Conservation (phyloP, 495 filamentous ascomycete genomes). For the Terfezia boudieri region DNA sequence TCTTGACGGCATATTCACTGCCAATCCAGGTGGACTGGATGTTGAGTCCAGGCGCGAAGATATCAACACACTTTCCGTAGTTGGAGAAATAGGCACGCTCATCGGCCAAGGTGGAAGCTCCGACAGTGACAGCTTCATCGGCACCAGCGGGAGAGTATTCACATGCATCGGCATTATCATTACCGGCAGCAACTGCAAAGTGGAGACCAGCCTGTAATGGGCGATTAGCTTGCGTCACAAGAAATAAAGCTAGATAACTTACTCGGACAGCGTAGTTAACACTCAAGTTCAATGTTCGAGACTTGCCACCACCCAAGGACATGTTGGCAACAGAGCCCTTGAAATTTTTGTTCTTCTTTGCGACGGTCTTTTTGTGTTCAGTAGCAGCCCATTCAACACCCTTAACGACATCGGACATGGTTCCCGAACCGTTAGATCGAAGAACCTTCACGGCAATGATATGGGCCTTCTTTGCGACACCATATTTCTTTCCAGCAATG, state of each 20-base stretch:
- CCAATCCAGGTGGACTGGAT: slow-evolving; percentile 97
- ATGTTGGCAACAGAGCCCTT: slow-evolving; percentile 99
- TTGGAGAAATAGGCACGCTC: slow-evolving; percentile 99
- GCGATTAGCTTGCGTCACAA: too few relatives aligned
- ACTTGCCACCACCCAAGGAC: slow-evolving; percentile 94
- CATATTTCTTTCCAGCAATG: slow-evolving; percentile 91
- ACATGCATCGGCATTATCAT: slow-evolving; percentile 97
- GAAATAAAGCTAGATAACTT: too few relatives aligned
- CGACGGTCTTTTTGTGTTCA: slow-evolving; percentile 49
- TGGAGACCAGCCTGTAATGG: slow-evolving; percentile 45
- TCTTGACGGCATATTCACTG: slow-evolving; percentile 81
- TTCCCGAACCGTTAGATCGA: slow-evolving; percentile 86
- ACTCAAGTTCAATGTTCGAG: slow-evolving; percentile 62
- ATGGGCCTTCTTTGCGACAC: slow-evolving; percentile 96
- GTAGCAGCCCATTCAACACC: slow-evolving; percentile 91
- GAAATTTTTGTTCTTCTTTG: slow-evolving; percentile 71
- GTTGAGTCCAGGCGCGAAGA: slow-evolving; percentile 94
- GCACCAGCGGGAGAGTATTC: slow-evolving; percentile 97
- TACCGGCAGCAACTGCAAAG: slow-evolving; percentile 95
- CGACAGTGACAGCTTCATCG: slow-evolving; percentile 83
- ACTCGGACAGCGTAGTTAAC: slow-evolving; percentile 73
- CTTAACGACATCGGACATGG: slow-evolving; percentile 96
- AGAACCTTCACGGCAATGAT: slow-evolving; percentile 96
- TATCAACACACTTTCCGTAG: slow-evolving; percentile 97
- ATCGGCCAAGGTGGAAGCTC: slow-evolving; percentile 77